phyloP scores from a whole-genome alignment of 1,139 yeast species.

The Pichia cactophila region DNA sequence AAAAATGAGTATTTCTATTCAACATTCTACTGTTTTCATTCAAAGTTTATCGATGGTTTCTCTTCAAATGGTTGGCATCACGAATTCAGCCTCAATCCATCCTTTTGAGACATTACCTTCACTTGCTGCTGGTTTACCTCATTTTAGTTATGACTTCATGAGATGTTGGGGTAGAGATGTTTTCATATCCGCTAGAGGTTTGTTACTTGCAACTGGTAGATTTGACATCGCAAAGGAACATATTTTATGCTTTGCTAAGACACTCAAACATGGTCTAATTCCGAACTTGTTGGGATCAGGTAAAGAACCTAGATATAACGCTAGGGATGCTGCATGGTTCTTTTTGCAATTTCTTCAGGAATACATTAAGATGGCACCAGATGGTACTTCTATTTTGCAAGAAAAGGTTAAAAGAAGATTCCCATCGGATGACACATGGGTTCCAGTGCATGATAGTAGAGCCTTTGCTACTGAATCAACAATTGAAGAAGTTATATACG shows the following conservation, averaged over 20 bases:
- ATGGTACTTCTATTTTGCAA: constrained; percentile 58
- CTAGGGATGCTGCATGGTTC: constrained; percentile 97
- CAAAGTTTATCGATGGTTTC: constrained; percentile 78
- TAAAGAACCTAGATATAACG: constrained; percentile 87
- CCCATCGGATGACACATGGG: constrained; percentile 78
- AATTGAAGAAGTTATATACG: constrained; percentile 71
- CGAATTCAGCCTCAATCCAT: constrained; percentile 67
- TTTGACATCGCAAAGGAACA: constrained; percentile 73
- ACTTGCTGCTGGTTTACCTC: constrained; percentile 95
- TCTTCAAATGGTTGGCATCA: constrained; percentile 75
- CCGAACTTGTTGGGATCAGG: constrained; percentile 93
- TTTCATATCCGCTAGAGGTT: constrained; percentile 78
- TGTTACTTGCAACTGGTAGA: constrained; percentile 70
- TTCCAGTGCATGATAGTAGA: constrained; percentile 57
- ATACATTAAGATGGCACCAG: constrained; percentile 60
- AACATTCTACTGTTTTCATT: constrained; percentile 60
- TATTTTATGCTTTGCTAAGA: constrained; percentile 80
- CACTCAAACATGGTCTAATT: constrained; percentile 89
- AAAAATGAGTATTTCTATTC: constrained; percentile 47
- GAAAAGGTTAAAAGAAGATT: constrained; percentile 66
- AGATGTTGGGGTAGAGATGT: constrained; percentile 99
- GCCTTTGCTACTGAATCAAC: constrained; percentile 71
- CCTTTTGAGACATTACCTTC: constrained; percentile 62
- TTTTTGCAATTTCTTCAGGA: constrained; percentile 83
- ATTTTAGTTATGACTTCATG: constrained; percentile 84